A percentile compares a stretch with the other conserved stretches of the same genome.
Evolutionary conservation across 176 grass and related monocot species (phyloP).

Genomic region (Oryza meyeriana): DNA sequence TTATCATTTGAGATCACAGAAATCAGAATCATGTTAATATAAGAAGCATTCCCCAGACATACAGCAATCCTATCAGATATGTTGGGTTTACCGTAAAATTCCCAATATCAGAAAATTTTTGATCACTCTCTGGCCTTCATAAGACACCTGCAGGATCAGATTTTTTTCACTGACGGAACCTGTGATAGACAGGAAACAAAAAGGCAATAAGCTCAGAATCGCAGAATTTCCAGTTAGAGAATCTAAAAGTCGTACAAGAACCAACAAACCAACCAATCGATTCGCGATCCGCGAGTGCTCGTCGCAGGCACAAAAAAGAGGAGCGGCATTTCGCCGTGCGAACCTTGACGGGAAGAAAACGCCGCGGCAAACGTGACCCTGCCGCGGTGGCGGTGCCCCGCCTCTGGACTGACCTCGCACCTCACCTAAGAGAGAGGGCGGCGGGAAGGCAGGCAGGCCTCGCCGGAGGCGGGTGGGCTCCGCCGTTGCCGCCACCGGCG

Average conservation of each 20-base stretch:
- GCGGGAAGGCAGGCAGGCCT: background rate
- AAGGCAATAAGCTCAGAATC: background rate
- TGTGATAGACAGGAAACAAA: background rate
- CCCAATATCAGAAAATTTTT: conserved; percentile 9
- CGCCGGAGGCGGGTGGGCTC: background rate
- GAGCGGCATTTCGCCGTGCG: background rate
- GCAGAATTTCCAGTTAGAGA: background rate
- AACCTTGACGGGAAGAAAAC: no score
- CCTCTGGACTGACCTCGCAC: no score
- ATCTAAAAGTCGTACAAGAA: background rate
- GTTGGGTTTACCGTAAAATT: conserved; percentile 27
- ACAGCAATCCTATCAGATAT: background rate
- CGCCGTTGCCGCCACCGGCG: no score
- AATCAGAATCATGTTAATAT: background rate
- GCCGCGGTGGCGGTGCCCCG: no score
- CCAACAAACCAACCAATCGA: background rate
- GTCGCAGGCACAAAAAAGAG: background rate
- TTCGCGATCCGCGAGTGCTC: no score
- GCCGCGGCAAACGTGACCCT: no score
- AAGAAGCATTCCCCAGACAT: background rate
- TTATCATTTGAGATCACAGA: background rate
- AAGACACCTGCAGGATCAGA: conserved; percentile 12
- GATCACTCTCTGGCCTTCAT: background rate
- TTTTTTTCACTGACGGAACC: conserved; percentile 22
- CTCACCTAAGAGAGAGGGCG: no score